Conservation (phyloP, 768 basidiomycete species). For the Boletus fagicola region DNA sequence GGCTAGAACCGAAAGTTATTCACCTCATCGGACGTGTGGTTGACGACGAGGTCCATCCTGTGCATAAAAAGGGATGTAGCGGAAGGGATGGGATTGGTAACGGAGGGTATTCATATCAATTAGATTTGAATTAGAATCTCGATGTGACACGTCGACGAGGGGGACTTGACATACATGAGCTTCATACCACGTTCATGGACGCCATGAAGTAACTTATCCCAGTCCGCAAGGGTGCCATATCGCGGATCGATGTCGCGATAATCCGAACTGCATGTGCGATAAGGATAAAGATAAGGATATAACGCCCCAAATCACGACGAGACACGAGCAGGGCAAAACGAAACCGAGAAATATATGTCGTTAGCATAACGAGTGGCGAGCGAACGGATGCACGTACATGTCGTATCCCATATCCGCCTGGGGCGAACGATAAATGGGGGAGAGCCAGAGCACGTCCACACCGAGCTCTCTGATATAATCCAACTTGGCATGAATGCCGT, state of each 20-base stretch:
- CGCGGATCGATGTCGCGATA: slow-evolving; percentile 62
- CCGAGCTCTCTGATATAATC: slow-evolving; percentile 70
- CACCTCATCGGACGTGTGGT: slow-evolving; percentile 70
- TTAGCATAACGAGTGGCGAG: neutral
- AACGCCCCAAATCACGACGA: neutral
- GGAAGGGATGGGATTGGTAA: neutral
- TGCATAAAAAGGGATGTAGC: slow-evolving; percentile 7
- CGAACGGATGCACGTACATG: slow-evolving; percentile 40
- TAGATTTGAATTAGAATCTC: slow-evolving; percentile 4
- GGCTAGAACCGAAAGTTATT: neutral
- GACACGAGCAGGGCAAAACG: neutral
- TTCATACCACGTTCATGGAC: slow-evolving; percentile 67
- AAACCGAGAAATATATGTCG: neutral
- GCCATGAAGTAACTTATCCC: slow-evolving; percentile 52
- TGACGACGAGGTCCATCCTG: slow-evolving; percentile 78
- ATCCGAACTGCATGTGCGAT: slow-evolving; percentile 46
- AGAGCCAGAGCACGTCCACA: slow-evolving; percentile 65
- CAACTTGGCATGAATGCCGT: slow-evolving; percentile 60
- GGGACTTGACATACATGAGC: slow-evolving; percentile 47
- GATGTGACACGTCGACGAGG: slow-evolving; percentile 14
- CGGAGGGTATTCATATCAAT: slow-evolving; percentile 1
- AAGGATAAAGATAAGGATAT: slow-evolving; percentile 14
- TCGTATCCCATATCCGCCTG: slow-evolving; percentile 75
- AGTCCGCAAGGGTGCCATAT: slow-evolving; percentile 63
- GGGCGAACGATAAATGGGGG: slow-evolving; percentile 60